Evolutionary conservation across 2,329 filamentous ascomycete species (phyloP).

Genomic region (Neofusicoccum cordaticola): DNA sequence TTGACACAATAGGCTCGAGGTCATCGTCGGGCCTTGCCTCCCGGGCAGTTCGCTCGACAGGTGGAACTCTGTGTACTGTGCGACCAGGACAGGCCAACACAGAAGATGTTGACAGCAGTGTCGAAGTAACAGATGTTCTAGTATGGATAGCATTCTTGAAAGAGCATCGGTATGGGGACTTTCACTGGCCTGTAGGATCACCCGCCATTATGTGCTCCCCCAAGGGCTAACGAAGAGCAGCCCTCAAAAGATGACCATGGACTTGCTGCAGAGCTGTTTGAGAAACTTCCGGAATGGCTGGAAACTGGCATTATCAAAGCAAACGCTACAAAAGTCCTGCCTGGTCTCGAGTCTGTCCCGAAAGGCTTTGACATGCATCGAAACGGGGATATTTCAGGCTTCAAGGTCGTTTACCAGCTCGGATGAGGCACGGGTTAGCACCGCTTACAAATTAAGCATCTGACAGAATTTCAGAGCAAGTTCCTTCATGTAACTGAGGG

Average conservation of each 20-base stretch:
- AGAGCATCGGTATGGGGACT: conserved; percentile 36
- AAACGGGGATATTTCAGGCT: conserved; percentile 39
- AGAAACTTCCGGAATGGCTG: conserved; percentile 36
- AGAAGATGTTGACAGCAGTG: conserved; percentile 31
- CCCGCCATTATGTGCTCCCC: neutral
- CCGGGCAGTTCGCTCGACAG: conserved; percentile 25
- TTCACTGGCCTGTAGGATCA: conserved; percentile 38
- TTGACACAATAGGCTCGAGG: conserved; percentile 45
- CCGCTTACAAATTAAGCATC: no score
- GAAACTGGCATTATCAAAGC: conserved; percentile 36
- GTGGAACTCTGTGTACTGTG: conserved; percentile 41
- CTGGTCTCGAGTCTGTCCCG: conserved; percentile 33
- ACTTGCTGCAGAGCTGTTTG: conserved; percentile 37
- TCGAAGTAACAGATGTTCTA: conserved; percentile 42
- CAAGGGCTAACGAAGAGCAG: conserved; percentile 20
- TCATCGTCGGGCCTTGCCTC: conserved; percentile 36
- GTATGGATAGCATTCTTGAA: conserved; percentile 45
- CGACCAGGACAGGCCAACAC: conserved; percentile 42
- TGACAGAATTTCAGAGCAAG: no score
- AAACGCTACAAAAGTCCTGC: conserved; percentile 30
- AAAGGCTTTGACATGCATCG: conserved; percentile 40
- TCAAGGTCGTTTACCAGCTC: conserved; percentile 40
- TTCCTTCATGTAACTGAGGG: no score
- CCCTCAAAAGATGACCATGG: conserved; percentile 37
- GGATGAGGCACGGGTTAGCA: neutral